phyloP scores from a whole-genome alignment of 306 rosid genomes.

The Cicer chorassanicum region DNA sequence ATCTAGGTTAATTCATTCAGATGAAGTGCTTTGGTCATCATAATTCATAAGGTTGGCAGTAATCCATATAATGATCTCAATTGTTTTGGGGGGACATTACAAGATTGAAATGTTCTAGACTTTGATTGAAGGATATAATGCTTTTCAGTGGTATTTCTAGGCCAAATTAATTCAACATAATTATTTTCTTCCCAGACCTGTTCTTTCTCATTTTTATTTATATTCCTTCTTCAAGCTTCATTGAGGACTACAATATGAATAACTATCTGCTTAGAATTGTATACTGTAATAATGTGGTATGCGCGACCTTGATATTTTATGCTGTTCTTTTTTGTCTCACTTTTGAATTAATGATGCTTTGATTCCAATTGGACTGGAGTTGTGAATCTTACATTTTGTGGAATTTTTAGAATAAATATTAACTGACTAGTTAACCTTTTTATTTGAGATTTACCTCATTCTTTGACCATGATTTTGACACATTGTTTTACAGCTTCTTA shows the following conservation, averaged over 20 bases:
- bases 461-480: slow-evolving; percentile 15
- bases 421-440: slow-evolving; percentile 25
- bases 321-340: slow-evolving; percentile 14
- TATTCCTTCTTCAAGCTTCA: slow-evolving; percentile 40
- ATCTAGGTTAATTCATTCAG: slow-evolving; percentile 26
- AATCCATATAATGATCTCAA: slow-evolving; percentile 35
- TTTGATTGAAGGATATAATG: slow-evolving; percentile 30
- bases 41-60: slow-evolving; percentile 15
- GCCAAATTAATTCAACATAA: slow-evolving; percentile 32
- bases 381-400: slow-evolving; percentile 23
- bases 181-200: slow-evolving; percentile 20
- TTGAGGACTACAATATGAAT: slow-evolving; percentile 13
- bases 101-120: slow-evolving; percentile 30
- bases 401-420: slow-evolving; percentile 22
- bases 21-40: slow-evolving; percentile 29
- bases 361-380: slow-evolving; percentile 4
- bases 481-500: slow-evolving; percentile 36
- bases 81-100: slow-evolving; percentile 16
- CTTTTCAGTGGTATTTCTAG: slow-evolving; percentile 28
- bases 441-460: slow-evolving; percentile 22
- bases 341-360: slow-evolving; percentile 29
- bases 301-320: slow-evolving; percentile 31
- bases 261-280: slow-evolving; percentile 18
- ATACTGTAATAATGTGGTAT: slow-evolving; percentile 36
- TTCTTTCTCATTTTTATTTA: slow-evolving; percentile 37